Evolutionary conservation across 345 rosid species (phyloP), one percentile per base, ranked within the genome.

Genomic region (Boechera stricta): DNA sequence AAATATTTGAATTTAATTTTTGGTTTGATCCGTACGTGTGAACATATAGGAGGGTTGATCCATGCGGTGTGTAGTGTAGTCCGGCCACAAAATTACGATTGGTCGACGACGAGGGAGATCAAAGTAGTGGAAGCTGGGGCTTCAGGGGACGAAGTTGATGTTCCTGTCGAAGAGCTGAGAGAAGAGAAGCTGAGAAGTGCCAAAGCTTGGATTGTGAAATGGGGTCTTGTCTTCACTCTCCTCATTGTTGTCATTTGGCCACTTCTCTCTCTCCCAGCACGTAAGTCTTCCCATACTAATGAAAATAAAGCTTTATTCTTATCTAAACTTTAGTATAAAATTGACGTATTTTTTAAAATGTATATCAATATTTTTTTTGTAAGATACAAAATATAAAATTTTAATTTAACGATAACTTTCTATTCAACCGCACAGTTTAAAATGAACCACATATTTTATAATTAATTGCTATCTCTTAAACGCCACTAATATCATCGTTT

Each of bases 61-160:
- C 98, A 94, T 69, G 90, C 86, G 28, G 67, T 85, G 41, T 86
- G 90, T 56, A 94, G 98, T 73, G 10, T 86, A 53, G 7, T 87
- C n/a, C 60, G 76, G 78, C 97, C 96, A 12, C 97, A 94, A 45
- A 86, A 89, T 66, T 91, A 91, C 48, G 86, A 87, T 18, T 94
- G 97, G 98, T 90, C 87, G 3, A 87, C 91, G 13, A 91, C 98
- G 2, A 94, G 80, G 69, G 84, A 87, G 82, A 94, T 94, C 72
- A 91, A 94, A 49, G 76, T 75, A 83, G 98, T 94, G 4, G 98
- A 91, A 78, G 87, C 85, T 80, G 90, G 78, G 7, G 59, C 54
- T 39, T 77, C 61, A 72, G 57, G 57, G 26, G 73, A 72, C n/a
- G 56, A 32, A 1, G 2, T 1, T 63, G 90, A 87, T 69, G 75